Evolutionary conservation across 495 filamentous ascomycete genomes (phyloP), one percentile per base, ranked within the genome.

Genomic region (Aspergillus olivimuriae): DNA sequence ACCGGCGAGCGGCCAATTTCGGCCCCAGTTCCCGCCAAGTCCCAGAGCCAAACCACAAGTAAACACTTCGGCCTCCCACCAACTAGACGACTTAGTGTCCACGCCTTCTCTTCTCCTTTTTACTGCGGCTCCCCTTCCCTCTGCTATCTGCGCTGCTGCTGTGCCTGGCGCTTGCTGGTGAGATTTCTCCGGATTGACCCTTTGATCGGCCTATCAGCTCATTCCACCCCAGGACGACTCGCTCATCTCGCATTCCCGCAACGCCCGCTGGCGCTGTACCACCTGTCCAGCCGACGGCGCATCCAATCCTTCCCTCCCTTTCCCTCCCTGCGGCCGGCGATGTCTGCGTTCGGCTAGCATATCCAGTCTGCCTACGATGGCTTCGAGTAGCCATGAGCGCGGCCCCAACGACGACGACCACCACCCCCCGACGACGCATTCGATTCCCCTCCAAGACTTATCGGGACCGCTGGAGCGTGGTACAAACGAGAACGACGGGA

Each of bases 401-500:
- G 63, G 69, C 49, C 62, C 73, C 48, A 57, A 61, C 46, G 53
- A 71, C 49, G 66, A 69, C 40, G 56, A 63, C n/a, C n/a, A n/a
- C n/a, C n/a, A n/a, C 21, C 55, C 70, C 45, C 50, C 74, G 30
- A 61, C 77, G 23, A 66, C 76, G 38, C 83, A 87, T 47, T 84
- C 83, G 32, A 94, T 95, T 63, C 88, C 90, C 36, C 70, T 96
- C 37, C 84, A 84, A 60, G 82, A 94, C 61, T 80, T 95, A 37
- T 79, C 81, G 22, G 74, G 78, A 41, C 67, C 75, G 24, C 73
- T 78, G 34, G 76, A 67, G 19, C 53, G 56, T 37, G 58, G 57
- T 6, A 52, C 58, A 51, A 52, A 53, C 41, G 51, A 47, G 33
- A 65, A 60, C 34, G 55, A 47, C 19, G 58, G 67, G 42, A 55